Evolutionary conservation across 1,139 yeast genomes (phyloP).

Genomic region (Candida sp.): DNA sequence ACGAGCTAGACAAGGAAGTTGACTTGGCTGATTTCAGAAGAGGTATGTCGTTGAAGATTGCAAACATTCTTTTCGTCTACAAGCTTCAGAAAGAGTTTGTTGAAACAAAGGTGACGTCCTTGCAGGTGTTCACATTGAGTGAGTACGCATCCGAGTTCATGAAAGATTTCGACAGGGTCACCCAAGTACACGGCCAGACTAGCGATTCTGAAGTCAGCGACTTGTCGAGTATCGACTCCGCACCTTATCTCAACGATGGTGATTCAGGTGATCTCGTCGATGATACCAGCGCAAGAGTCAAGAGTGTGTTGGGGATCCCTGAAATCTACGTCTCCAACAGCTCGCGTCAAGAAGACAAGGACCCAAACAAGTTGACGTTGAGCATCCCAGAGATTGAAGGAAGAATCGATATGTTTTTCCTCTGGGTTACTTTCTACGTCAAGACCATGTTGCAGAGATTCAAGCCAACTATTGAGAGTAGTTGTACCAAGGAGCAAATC

Average conservation of each 20-base stretch:
- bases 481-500: slow-evolving; percentile 32
- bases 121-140: slow-evolving; percentile 43
- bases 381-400: slow-evolving; percentile 43
- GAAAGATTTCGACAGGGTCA: slow-evolving; percentile 38
- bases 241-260: slow-evolving; percentile 17
- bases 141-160: slow-evolving; percentile 41
- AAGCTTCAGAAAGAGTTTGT: slow-evolving; percentile 27
- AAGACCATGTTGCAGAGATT: slow-evolving; percentile 36
- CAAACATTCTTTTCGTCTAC: slow-evolving; percentile 25
- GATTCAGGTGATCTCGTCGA: slow-evolving; percentile 17
- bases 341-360: slow-evolving; percentile 22
- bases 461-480: slow-evolving; percentile 36
- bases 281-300: slow-evolving; percentile 27
- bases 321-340: slow-evolving; percentile 31
- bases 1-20: slow-evolving; percentile 24
- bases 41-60: slow-evolving; percentile 38
- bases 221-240: slow-evolving; percentile 37
- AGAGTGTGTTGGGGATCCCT: slow-evolving; percentile 35
- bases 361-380: slow-evolving; percentile 30
- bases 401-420: slow-evolving; percentile 43
- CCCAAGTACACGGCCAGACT: slow-evolving; percentile 16
- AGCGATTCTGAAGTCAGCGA: slow-evolving; percentile 39
- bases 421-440: slow-evolving; percentile 50
- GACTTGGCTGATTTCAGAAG: slow-evolving; percentile 45
- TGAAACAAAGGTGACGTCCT: slow-evolving; percentile 19